Evolutionary conservation across 306 rosid species (phyloP), one percentile per base, ranked within the genome.

Genomic region (Cucurbita maxima): DNA sequence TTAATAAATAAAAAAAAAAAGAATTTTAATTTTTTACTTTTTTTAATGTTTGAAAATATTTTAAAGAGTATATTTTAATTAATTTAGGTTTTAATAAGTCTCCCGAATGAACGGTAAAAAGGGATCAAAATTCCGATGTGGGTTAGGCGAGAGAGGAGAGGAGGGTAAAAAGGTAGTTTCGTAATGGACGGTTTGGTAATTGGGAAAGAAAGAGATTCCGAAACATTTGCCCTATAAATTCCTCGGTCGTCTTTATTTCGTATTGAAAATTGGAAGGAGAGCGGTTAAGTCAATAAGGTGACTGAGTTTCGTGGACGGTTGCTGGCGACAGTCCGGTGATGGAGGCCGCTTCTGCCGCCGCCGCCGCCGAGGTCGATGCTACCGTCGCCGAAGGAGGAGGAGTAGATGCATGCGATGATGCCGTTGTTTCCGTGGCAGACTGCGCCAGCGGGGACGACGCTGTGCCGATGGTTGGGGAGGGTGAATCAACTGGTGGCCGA

Each of bases 401-500:
- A 56, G 75, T 75, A 30, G 87, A 72, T 1, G 61, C 52, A 5
- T 62, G 63, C 4, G 77, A 56, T 37, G 77, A 56, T 37, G 53
- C 64, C 15, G 71, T n/a, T 3, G 81, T 57, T 40, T 78, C 58
- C 43, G 57, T 56, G 5, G 79, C 36, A 11, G 85, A 79, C 14
- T 64, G 59, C 37, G 87, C 84, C n/a, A 85, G 89, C 78, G 88
- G 89, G 8, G 88, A 88, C 56, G 96, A 90, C 48, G 87, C 71
- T 4, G 14, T 74, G 71, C 37, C 58, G 10, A 79, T 18, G 14
- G 43, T 77, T 14, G 85, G 68, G 5, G 96, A 82, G 19, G 81
- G 70, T 0, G 83, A 74, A 20, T 81, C 83, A 2, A 78, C 72
- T 40, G 36, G 72, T 25, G 58, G 81, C 8, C 44, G 61, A 12